phyloP scores from a whole-genome alignment of 2,329 filamentous ascomycete species.

The Sporothrix luriei region DNA sequence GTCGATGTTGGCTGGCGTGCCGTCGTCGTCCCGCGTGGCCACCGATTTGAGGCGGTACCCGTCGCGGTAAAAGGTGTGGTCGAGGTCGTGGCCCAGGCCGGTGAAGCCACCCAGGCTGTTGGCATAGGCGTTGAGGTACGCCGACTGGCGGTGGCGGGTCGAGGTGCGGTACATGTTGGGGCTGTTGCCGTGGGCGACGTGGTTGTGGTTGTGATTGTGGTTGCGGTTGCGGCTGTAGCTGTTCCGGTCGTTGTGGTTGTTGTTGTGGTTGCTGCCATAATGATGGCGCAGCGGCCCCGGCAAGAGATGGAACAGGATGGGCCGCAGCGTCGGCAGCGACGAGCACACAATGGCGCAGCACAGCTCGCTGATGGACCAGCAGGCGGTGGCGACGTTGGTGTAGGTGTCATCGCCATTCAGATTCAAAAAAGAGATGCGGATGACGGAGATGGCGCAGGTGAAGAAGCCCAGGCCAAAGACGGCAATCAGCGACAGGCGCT shows the following conservation, averaged over 20 bases:
- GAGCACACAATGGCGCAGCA: conserved; percentile 46
- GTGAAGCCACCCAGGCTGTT: conserved; percentile 11
- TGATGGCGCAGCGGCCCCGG: conserved; percentile 21
- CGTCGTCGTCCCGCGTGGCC: not conserved
- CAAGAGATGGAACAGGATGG: conserved; percentile 36
- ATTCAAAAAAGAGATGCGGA: conserved; percentile 46
- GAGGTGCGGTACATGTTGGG: not conserved
- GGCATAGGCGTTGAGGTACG: conserved; percentile 11
- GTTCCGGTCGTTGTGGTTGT: no score
- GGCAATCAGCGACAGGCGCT: conserved; percentile 41
- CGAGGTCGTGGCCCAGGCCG: not conserved
- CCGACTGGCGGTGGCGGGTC: not conserved
- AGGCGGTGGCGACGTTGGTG: conserved; percentile 42
- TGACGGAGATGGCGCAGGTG: conserved; percentile 47
- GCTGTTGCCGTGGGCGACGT: not conserved
- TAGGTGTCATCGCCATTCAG: conserved; percentile 45
- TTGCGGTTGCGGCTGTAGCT: no score
- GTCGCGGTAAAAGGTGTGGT: not conserved
- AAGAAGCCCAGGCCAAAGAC: conserved; percentile 48
- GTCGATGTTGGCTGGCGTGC: not conserved
- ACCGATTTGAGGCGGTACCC: conserved; percentile 11
- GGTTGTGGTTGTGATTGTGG: not conserved
- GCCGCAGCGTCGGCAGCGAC: conserved; percentile 45
- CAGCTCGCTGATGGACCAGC: conserved; percentile 46
- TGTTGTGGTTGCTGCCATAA: not conserved